Base-by-base conservation (phyloP, 2,329 filamentous ascomycete genomes). In the Verticillium nonalfalfae region DNA sequence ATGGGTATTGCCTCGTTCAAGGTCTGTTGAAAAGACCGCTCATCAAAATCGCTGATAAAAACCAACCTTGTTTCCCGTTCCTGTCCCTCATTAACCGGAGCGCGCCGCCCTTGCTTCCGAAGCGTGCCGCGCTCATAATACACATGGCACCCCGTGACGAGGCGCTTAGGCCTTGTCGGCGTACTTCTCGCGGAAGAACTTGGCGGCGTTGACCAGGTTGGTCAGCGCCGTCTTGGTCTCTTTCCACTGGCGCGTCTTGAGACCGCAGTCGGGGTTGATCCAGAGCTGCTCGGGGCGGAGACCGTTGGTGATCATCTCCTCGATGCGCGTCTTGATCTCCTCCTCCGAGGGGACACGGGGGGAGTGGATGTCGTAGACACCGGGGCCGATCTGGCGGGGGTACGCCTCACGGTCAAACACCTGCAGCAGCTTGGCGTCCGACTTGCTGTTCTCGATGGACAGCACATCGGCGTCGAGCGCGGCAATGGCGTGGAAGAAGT, bases 361-460 rank as follows among this genome's bases (percentile, higher is more conserved):
- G 68, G 92, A 96, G 90, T 99, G 95, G 84, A 99, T 99, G 81
- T 99, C 95, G 79, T 98, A 99, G 79, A 99, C 95, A 89, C 94
- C 95, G 67, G 95, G 95, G 67, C 95, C 95, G 72, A 99, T 99
- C 86, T 99, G 94, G 74, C 94, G 91, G 70, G 93, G 94, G 85
- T 98, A 98, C 65, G 89, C 91, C 81, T 95, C 91, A 78, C 98
- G 94, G 71, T 97, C 91, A 76, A 99, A 99, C 79, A 99, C 95
- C 82, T 94, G 90, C 76, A 99, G 90, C 70, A 99, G 89, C 90
- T 99, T 99, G 76, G 95, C 95, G 74, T 99, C 95, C 72, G 91
- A 96, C 90, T 99, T 99, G 90, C 91, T 96, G 91, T 99, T 99
- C 90, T 99, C 95, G 72, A 99, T 99, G 75, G 91, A 96, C 73